phyloP scores from a whole-genome alignment of 164 flowering plant genomes.

The Berberis vulgaris region DNA sequence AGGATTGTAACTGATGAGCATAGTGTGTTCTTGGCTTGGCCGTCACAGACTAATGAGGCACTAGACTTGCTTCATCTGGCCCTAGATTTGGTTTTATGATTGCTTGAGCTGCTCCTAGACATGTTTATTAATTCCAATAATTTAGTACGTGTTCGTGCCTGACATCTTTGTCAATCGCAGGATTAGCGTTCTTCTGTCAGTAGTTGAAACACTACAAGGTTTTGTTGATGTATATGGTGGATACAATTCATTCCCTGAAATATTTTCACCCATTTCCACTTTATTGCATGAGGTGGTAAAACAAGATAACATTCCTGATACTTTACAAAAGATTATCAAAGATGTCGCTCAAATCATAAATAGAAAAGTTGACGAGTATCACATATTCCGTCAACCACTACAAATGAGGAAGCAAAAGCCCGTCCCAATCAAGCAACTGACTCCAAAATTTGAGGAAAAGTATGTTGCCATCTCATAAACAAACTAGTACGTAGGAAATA shows the following conservation, averaged over 20 bases:
- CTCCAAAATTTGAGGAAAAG: conserved; percentile 91
- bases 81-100: too few relatives aligned
- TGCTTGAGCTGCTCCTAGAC: too few relatives aligned
- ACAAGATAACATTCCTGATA: conserved; percentile 39
- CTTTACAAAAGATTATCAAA: conserved; percentile 32
- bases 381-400: conserved; percentile 60
- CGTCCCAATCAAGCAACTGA: conserved; percentile 51
- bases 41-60: too few relatives aligned
- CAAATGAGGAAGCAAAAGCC: conserved; percentile 82
- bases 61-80: too few relatives aligned
- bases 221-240: conserved; percentile 42
- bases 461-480: conserved; percentile 17
- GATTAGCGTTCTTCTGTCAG: conserved; percentile 53
- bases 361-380: conserved; percentile 40
- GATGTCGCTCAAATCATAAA: conserved; percentile 42
- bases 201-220: conserved; percentile 55
- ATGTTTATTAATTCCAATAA: neutral
- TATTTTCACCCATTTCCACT: conserved; percentile 55
- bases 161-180: conserved; percentile 32
- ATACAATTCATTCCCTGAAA: conserved; percentile 77
- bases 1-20: too few relatives aligned
- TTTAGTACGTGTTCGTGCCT: neutral
- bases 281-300: conserved; percentile 39
- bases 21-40: too few relatives aligned
- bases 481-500: neutral